These are phyloP conservation scores for Aquilaria sinensis DNA, from an alignment of 345 rosid species.

Conservation along the genomic window DNA sequence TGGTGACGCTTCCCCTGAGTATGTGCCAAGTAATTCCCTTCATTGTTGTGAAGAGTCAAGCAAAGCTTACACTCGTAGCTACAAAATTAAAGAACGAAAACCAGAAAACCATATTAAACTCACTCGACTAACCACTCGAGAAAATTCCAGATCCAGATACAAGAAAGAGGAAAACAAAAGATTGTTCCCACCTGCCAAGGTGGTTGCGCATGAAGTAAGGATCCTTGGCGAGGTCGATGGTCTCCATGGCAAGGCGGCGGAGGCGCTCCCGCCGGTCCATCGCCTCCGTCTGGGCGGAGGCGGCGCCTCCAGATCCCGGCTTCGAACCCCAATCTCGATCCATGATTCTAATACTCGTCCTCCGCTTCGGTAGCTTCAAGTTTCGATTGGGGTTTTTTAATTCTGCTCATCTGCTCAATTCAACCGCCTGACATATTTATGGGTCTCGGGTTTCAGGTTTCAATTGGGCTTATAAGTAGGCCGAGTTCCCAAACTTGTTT, in stretches of 20 bases:
- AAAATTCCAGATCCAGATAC: neutral
- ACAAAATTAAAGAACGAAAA: conserved; percentile 17
- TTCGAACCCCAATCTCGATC: conserved; percentile 99
- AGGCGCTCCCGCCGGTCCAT: conserved; percentile 98
- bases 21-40: conserved; percentile 98
- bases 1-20: conserved; percentile 98
- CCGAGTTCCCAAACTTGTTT: too few relatives aligned
- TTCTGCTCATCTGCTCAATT: neutral
- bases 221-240: conserved; percentile 95
- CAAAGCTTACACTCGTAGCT: conserved; percentile 99
- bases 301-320: conserved; percentile 98
- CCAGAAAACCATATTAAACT: conserved; percentile 1
- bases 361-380: conserved; percentile 2
- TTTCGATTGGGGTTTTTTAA: neutral
- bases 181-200: conserved; percentile 67
- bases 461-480: too few relatives aligned
- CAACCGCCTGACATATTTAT: too few relatives aligned
- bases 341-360: conserved; percentile 29
- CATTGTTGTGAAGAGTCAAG: conserved; percentile 95
- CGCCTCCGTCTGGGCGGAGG: conserved; percentile 94
- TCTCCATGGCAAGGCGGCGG: conserved; percentile 93
- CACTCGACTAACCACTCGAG: neutral
- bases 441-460: too few relatives aligned
- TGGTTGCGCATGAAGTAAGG: conserved; percentile 99
- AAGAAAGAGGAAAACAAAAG: neutral